A percentile compares a stretch with the other conserved stretches of the same genome.
These are phyloP conservation scores for Actinomortierella ambigua DNA, from an alignment of 371 early-diverging fungal genomes.

Conservation along the genomic window DNA sequence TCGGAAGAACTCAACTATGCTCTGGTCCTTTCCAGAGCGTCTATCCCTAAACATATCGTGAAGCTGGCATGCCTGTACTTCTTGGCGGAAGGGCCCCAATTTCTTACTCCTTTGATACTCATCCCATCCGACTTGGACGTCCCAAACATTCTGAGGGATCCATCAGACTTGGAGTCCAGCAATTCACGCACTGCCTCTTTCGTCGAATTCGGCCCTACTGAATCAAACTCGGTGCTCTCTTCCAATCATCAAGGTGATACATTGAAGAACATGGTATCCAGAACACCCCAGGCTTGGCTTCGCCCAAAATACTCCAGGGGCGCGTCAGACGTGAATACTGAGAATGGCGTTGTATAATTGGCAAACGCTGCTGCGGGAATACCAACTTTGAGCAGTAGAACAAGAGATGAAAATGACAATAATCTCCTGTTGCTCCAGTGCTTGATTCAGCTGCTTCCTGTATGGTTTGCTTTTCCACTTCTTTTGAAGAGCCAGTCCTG, in stretches of 20 bases:
- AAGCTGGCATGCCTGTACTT: slow-evolving; percentile 7
- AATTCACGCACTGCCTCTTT: slow-evolving; percentile 11
- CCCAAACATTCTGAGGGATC: slow-evolving; percentile 12
- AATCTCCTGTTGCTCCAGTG: slow-evolving; percentile 5
- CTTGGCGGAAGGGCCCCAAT: slow-evolving; percentile 3
- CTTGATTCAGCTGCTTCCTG: slow-evolving; percentile 10
- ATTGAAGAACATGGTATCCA: slow-evolving; percentile 17
- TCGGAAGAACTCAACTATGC: not conserved
- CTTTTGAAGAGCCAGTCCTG: slow-evolving; percentile 8
- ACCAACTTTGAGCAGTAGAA: no score
- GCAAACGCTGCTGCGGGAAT: no score
- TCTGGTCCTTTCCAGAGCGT: not conserved
- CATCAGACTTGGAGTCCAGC: slow-evolving; percentile 6
- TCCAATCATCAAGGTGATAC: slow-evolving; percentile 8
- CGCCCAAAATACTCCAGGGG: slow-evolving; percentile 14
- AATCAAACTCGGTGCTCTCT: slow-evolving; percentile 7
- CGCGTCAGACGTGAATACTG: slow-evolving; percentile 2
- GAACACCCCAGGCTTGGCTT: slow-evolving; percentile 14
- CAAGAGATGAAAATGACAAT: slow-evolving; percentile 6
- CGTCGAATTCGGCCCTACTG: slow-evolving; percentile 6
- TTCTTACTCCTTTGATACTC: slow-evolving; percentile 6
- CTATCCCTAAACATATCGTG: slow-evolving; percentile 11
- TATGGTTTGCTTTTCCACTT: slow-evolving; percentile 15
- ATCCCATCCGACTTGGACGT: slow-evolving; percentile 6
- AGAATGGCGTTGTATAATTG: no score